Percentiles rank a stretch among this genome's conserved stretches.
Conservation (phyloP, 2,329 filamentous ascomycete species). For the Trichoderma hamatum region DNA sequence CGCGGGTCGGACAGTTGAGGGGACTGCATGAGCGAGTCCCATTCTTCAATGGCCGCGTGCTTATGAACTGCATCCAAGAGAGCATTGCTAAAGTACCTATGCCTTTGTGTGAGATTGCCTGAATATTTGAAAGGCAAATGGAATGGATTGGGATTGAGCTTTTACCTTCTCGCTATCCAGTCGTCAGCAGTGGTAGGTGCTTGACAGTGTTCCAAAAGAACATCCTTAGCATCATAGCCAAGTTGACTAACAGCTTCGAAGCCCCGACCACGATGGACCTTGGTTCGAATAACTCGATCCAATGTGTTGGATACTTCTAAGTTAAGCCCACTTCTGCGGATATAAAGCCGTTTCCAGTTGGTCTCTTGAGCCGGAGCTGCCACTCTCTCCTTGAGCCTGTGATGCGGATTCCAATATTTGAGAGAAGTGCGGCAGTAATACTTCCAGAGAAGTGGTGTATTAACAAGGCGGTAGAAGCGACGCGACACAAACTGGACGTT, state of each 20-base stretch:
- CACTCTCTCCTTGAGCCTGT: slow-evolving; percentile 63
- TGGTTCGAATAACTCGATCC: slow-evolving; percentile 69
- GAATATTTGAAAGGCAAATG: not conserved
- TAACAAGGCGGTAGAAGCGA: slow-evolving; percentile 66
- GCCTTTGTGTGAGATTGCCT: slow-evolving; percentile 6
- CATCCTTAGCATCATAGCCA: slow-evolving; percentile 89
- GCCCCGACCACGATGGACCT: slow-evolving; percentile 68
- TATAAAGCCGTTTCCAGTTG: slow-evolving; percentile 75
- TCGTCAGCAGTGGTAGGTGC: slow-evolving; percentile 66
- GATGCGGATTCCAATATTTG: slow-evolving; percentile 71
- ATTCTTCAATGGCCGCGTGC: slow-evolving; percentile 75
- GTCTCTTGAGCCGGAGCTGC: slow-evolving; percentile 56
- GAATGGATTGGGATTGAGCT: not conserved
- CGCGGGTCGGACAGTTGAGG: slow-evolving; percentile 30
- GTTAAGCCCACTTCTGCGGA: slow-evolving; percentile 58
- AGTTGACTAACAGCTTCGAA: slow-evolving; percentile 70
- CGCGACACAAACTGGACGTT: slow-evolving; percentile 59
- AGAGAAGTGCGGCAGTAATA: slow-evolving; percentile 71
- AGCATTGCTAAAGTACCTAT: slow-evolving; percentile 73
- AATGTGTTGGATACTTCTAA: slow-evolving; percentile 57
- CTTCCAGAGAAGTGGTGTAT: slow-evolving; percentile 79
- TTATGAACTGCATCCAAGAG: slow-evolving; percentile 81
- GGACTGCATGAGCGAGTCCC: slow-evolving; percentile 53
- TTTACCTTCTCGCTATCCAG: slow-evolving; percentile 71
- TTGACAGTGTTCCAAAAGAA: slow-evolving; percentile 67